phyloP scores from a whole-genome alignment of 768 basidiomycete genomes.

The Cubamyces sp. region DNA sequence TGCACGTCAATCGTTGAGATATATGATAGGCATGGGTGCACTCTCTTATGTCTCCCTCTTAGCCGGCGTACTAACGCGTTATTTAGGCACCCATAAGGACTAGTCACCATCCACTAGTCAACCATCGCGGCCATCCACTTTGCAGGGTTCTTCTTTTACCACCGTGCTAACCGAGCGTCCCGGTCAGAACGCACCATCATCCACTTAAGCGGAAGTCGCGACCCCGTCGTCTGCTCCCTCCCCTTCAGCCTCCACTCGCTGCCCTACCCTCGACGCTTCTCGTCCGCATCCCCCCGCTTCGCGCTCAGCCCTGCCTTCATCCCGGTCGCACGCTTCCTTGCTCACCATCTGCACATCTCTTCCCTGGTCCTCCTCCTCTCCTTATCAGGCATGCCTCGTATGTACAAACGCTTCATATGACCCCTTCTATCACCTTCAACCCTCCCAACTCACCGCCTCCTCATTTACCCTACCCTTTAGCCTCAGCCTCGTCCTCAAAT shows the following conservation, averaged over 20 bases:
- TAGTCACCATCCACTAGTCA: not conserved
- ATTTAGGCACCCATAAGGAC: no score
- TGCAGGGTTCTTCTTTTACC: not conserved
- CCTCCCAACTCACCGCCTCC: not conserved
- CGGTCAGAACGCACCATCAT: slow-evolving; percentile 4
- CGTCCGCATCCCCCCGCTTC: slow-evolving; percentile 9
- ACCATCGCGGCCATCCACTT: not conserved
- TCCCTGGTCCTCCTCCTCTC: not conserved
- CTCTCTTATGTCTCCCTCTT: not conserved
- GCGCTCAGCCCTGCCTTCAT: not conserved
- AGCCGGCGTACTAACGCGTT: not conserved
- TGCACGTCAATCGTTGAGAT: not conserved
- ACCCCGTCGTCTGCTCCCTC: not conserved
- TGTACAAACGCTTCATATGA: not conserved
- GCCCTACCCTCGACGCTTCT: not conserved
- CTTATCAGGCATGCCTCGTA: slow-evolving; percentile 12
- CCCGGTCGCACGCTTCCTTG: not conserved
- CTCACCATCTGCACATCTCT: not conserved
- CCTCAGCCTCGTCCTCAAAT: slow-evolving; percentile 9
- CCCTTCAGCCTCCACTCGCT: slow-evolving; percentile 2
- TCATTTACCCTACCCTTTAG: not conserved
- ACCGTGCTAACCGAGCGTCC: slow-evolving; percentile 10
- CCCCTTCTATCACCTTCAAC: slow-evolving; percentile 2
- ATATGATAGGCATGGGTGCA: not conserved
- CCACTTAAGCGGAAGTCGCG: slow-evolving; percentile 15